Conservation (phyloP, 2,329 filamentous ascomycete genomes). For the Cladosporium oxysporum region DNA sequence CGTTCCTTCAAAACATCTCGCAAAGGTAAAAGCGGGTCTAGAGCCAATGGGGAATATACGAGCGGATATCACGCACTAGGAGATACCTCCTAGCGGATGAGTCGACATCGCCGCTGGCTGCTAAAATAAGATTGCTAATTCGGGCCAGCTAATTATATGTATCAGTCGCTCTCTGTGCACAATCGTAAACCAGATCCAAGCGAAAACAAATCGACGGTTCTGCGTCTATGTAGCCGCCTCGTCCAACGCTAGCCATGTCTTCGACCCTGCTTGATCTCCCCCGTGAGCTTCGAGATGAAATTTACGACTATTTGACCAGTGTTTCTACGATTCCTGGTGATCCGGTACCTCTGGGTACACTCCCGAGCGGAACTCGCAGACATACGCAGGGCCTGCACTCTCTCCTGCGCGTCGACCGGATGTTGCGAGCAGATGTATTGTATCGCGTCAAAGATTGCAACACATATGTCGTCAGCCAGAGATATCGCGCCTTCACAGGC, state of each 20-base stretch:
- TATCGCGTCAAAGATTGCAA: not conserved
- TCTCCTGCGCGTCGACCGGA: not conserved
- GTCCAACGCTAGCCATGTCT: not conserved
- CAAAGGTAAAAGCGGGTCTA: not conserved
- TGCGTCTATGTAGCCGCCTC: not conserved
- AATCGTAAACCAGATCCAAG: not conserved
- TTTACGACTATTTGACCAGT: constrained; percentile 18
- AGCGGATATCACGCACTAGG: not conserved
- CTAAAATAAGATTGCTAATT: not conserved
- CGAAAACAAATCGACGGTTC: not conserved
- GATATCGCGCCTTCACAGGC: not conserved
- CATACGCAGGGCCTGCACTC: not conserved
- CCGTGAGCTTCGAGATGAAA: constrained; percentile 22
- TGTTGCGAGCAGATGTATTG: not conserved
- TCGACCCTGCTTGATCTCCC: constrained; percentile 17
- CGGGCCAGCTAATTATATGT: not conserved
- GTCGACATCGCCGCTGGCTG: not conserved
- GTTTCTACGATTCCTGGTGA: not conserved
- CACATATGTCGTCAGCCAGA: not conserved
- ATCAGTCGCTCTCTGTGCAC: not conserved
- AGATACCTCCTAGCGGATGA: not conserved
- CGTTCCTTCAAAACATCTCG: not conserved
- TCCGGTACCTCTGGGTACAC: not conserved
- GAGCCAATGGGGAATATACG: not conserved
- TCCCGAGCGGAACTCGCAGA: not conserved